Evolutionary conservation across 495 filamentous ascomycete genomes (phyloP).

Genomic region (Podospora sp.): DNA sequence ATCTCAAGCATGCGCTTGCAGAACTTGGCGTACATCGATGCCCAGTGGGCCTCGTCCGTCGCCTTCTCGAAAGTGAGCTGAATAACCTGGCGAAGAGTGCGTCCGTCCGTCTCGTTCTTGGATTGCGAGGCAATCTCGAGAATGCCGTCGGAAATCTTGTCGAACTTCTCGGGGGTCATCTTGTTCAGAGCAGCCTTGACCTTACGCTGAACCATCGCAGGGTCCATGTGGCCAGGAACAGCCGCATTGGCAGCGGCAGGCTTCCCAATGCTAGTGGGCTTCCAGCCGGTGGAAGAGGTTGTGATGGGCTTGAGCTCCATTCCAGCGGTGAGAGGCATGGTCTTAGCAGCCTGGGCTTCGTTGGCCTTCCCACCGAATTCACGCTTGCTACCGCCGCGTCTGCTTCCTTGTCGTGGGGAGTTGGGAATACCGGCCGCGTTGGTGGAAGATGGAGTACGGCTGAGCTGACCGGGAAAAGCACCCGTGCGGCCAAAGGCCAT

Average conservation of each 20-base stretch:
- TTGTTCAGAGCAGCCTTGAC: conserved; percentile 98
- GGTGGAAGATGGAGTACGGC: conserved; percentile 52
- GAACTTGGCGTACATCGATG: conserved; percentile 98
- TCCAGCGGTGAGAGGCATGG: conserved; percentile 85
- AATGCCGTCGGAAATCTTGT: conserved; percentile 92
- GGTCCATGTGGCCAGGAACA: conserved; percentile 67
- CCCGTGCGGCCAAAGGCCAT: conserved; percentile 56
- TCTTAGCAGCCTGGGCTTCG: conserved; percentile 69
- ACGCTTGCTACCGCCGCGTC: conserved; percentile 61
- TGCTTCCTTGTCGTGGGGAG: conserved; percentile 56
- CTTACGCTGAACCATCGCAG: conserved; percentile 95
- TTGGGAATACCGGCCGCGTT: conserved; percentile 48
- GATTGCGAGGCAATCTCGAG: conserved; percentile 91
- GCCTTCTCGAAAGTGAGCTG: conserved; percentile 99
- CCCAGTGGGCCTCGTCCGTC: conserved; percentile 98
- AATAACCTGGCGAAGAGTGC: conserved; percentile 95
- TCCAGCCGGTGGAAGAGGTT: conserved; percentile 77
- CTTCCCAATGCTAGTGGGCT: conserved; percentile 71
- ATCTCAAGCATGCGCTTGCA: conserved; percentile 94
- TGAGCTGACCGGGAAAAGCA: conserved; percentile 60
- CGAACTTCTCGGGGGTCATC: conserved; percentile 99
- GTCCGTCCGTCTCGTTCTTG: conserved; percentile 91
- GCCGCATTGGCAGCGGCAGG: conserved; percentile 40
- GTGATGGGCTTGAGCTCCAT: conserved; percentile 78
- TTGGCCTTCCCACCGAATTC: conserved; percentile 51